phyloP scores from a whole-genome alignment of 805 yeast genomes.

The Candida yuanshanica region DNA sequence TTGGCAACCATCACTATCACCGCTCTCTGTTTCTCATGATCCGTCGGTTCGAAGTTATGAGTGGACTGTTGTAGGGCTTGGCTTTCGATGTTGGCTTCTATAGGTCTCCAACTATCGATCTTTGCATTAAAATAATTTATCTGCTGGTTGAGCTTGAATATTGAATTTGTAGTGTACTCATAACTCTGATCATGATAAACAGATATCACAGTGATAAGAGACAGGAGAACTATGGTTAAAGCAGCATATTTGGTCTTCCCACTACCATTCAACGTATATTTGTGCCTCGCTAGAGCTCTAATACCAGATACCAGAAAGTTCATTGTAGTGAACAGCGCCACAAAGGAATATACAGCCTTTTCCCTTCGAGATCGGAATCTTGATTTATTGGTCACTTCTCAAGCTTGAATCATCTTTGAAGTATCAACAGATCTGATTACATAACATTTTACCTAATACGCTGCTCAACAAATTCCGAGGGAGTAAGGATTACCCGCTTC shows the following conservation, averaged over 20 bases:
- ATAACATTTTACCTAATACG: neutral
- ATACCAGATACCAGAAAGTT: neutral
- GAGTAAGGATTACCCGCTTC: neutral
- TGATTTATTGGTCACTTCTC: no score
- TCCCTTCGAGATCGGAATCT: no score
- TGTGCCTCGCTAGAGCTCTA: neutral
- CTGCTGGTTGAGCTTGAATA: constrained; percentile 9
- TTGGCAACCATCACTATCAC: constrained; percentile 64
- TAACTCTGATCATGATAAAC: constrained; percentile 7
- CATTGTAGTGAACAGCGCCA: neutral
- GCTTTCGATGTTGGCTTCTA: no score
- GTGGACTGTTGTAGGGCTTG: no score
- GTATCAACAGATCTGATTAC: no score
- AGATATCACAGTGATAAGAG: neutral
- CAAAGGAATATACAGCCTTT: no score
- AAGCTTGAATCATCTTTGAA: no score
- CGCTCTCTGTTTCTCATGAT: constrained; percentile 41
- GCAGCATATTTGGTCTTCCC: neutral
- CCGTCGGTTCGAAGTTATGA: no score
- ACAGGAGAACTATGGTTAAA: neutral
- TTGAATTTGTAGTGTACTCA: constrained; percentile 8
- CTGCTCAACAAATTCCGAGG: neutral
- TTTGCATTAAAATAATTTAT: constrained; percentile 8
- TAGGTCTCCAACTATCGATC: constrained; percentile 12
- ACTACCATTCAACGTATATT: neutral